Evolutionary conservation across 176 grass and related monocot genomes (phyloP).

Genomic region (Neostapfia colusana): DNA sequence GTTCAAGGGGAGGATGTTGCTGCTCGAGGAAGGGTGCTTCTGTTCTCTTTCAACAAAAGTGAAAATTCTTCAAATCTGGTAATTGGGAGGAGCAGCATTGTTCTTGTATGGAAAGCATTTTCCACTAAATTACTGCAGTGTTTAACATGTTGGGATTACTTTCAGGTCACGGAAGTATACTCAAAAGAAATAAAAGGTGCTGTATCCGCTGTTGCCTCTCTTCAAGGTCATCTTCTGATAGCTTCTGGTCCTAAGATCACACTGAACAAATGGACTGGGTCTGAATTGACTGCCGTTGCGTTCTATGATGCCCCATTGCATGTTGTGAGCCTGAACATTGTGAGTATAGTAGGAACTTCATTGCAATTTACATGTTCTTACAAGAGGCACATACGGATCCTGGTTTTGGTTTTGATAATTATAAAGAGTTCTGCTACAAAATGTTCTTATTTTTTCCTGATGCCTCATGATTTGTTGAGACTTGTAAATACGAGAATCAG

Average conservation of each 20-base stretch:
- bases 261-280: constrained; percentile 90
- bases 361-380: constrained; percentile 22
- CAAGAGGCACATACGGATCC: not conserved
- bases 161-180: constrained; percentile 81
- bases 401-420: constrained; percentile 10
- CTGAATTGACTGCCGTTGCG: constrained; percentile 85
- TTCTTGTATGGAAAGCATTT: constrained; percentile 8
- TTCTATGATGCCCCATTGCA: constrained; percentile 98
- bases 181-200: constrained; percentile 95
- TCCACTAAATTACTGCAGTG: not conserved
- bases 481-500: not conserved
- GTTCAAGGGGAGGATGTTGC: constrained; percentile 94
- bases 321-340: constrained; percentile 98
- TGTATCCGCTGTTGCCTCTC: constrained; percentile 88
- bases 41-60: constrained; percentile 72
- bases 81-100: constrained; percentile 18
- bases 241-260: constrained; percentile 97
- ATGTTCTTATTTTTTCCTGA: not conserved
- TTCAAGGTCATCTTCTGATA: constrained; percentile 93
- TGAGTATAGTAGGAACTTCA: constrained; percentile 49
- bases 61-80: constrained; percentile 90
- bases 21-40: constrained; percentile 80
- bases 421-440: constrained; percentile 10
- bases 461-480: not conserved
- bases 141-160: constrained; percentile 22